Evolutionary conservation across 192 early-diverging fungal genomes (phyloP).

Genomic region (Cetraspora pellucida): DNA sequence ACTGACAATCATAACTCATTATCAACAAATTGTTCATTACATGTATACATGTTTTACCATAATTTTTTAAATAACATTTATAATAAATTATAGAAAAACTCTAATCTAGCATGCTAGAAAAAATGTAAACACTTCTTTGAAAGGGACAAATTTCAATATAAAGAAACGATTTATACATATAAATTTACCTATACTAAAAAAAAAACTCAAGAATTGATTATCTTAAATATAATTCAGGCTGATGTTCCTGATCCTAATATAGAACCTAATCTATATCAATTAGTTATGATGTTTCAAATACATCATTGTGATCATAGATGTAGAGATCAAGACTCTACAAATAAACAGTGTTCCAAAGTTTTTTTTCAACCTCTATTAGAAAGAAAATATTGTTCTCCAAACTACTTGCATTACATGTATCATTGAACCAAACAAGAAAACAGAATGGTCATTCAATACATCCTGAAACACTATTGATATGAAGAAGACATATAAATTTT

Average conservation of each 20-base stretch:
- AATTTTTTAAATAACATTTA: not conserved
- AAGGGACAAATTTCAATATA: constrained; percentile 4
- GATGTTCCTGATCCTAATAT: not conserved
- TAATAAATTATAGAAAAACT: not conserved
- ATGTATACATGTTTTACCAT: not conserved
- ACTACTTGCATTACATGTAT: not conserved
- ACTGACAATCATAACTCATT: not conserved
- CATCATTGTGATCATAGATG: not conserved
- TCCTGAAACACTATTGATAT: not conserved
- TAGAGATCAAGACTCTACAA: not conserved
- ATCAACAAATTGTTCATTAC: not conserved
- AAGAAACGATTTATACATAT: not conserved
- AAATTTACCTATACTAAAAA: not conserved
- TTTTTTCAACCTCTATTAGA: not conserved
- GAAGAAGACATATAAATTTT: not conserved
- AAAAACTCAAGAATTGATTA: not conserved
- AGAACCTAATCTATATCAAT: not conserved
- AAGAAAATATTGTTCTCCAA: not conserved
- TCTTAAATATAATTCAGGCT: not conserved
- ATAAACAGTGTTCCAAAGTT: not conserved
- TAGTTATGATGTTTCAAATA: not conserved
- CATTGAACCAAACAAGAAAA: not conserved
- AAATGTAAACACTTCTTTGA: not conserved
- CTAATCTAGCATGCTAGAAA: not conserved
- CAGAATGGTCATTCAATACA: not conserved